Percentiles rank a stretch among this genome's conserved stretches.
These are phyloP conservation scores for Collybiopsis luxurians DNA, from an alignment of 768 basidiomycete genomes.

Conservation along the genomic window DNA sequence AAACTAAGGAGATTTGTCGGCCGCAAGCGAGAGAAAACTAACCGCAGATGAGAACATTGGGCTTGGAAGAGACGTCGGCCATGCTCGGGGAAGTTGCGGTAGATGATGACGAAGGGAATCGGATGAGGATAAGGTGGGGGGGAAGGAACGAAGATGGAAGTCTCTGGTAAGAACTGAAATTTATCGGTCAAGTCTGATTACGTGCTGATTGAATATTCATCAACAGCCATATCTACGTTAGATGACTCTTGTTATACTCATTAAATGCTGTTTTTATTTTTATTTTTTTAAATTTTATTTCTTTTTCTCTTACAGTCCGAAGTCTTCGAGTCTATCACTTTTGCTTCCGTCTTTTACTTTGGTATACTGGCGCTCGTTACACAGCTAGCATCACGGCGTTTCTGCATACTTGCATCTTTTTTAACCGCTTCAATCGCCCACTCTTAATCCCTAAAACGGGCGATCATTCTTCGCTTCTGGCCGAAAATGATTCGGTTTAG, in stretches of 20 bases:
- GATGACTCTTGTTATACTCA: neutral
- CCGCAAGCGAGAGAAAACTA: constrained; percentile 19
- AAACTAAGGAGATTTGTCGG: constrained; percentile 4
- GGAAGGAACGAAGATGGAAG: neutral
- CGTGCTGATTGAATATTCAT: constrained; percentile 2
- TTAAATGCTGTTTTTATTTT: neutral
- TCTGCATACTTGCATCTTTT: too few species aligned
- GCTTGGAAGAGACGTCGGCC: constrained; percentile 31
- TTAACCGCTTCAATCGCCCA: too few species aligned
- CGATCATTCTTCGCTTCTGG: too few species aligned
- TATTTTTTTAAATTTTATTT: neutral
- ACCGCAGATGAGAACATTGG: constrained; percentile 80
- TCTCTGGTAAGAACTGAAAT: neutral
- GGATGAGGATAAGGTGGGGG: neutral
- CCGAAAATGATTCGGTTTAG: too few species aligned
- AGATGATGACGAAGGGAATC: constrained; percentile 4
- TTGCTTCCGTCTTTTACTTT: constrained; percentile 4
- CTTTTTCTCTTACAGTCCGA: neutral
- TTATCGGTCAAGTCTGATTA: constrained; percentile 3
- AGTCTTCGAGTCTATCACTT: neutral
- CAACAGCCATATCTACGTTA: neutral
- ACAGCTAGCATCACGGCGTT: neutral
- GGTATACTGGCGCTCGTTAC: constrained; percentile 7
- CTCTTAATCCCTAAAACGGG: too few species aligned
- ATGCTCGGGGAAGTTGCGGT: neutral